phyloP scores from a whole-genome alignment of 140 eudicot species.

The Erigeron philadelphicus region DNA sequence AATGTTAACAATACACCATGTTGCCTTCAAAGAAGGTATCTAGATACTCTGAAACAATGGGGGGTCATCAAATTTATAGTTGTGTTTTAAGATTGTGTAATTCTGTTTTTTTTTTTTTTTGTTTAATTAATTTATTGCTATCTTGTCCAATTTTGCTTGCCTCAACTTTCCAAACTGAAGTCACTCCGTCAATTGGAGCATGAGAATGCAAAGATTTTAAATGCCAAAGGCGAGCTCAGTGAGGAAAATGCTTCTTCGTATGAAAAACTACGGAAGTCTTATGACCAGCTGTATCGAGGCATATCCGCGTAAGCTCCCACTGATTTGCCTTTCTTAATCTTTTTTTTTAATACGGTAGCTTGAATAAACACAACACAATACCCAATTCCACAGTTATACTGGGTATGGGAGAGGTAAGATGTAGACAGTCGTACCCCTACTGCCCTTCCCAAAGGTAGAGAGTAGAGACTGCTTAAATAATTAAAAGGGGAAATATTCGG shows the following conservation, averaged over 20 bases:
- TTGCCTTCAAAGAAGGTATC: neutral
- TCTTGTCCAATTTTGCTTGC: constrained; percentile 16
- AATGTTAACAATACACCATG: too few species aligned
- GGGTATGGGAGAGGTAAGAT: too few species aligned
- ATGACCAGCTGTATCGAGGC: constrained; percentile 85
- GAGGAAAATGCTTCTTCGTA: constrained; percentile 88
- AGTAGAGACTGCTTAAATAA: neutral
- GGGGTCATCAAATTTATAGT: neutral
- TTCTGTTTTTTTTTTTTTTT: neutral
- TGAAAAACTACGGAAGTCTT: constrained; percentile 88
- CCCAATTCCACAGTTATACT: too few species aligned
- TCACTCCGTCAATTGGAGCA: constrained; percentile 95
- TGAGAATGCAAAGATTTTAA: constrained; percentile 83
- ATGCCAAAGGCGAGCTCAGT: constrained; percentile 91
- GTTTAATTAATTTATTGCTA: constrained; percentile 5
- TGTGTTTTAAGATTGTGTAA: neutral
- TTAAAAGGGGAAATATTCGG: neutral
- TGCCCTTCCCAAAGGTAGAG: too few species aligned
- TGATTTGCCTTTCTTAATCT: neutral
- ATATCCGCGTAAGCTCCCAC: constrained; percentile 71
- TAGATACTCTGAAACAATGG: constrained; percentile 2
- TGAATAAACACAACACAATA: too few species aligned
- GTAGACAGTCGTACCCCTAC: too few species aligned
- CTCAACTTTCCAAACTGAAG: constrained; percentile 30
- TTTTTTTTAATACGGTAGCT: neutral